Percentiles rank a stretch among this genome's conserved stretches.
Evolutionary conservation across 2,329 filamentous ascomycete genomes (phyloP).

Genomic region (Penicillium sp.): DNA sequence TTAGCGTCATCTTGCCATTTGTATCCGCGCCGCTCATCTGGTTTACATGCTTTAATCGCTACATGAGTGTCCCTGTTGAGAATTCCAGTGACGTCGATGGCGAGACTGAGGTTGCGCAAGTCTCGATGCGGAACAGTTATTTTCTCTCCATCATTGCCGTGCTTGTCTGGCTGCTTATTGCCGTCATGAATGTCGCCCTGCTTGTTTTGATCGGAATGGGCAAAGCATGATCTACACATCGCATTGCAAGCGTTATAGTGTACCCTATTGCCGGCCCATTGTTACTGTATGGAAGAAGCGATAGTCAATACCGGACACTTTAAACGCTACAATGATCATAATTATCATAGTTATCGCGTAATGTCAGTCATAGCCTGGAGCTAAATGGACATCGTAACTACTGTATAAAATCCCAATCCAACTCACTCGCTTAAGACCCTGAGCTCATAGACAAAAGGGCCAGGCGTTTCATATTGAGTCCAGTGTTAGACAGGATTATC

Average conservation of each 20-base stretch:
- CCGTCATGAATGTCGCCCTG: slow-evolving; percentile 75
- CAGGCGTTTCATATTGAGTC: background rate
- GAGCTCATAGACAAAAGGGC: background rate
- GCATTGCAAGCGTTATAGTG: background rate
- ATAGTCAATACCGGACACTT: background rate
- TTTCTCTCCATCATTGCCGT: slow-evolving; percentile 59
- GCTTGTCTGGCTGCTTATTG: slow-evolving; percentile 71
- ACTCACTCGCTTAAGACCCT: slow-evolving; percentile 10
- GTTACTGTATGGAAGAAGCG: background rate
- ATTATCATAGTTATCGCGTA: background rate
- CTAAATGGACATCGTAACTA: background rate
- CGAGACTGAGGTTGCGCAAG: slow-evolving; percentile 29
- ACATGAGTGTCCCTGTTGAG: slow-evolving; percentile 69
- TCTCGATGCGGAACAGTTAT: slow-evolving; percentile 71
- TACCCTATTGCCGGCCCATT: background rate
- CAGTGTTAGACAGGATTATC: slow-evolving; percentile 13
- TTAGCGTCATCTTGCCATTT: slow-evolving; percentile 78
- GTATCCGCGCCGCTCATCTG: slow-evolving; percentile 80
- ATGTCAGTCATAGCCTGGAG: background rate
- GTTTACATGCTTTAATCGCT: slow-evolving; percentile 75
- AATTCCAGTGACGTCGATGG: slow-evolving; percentile 33
- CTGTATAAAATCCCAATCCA: slow-evolving; percentile 2
- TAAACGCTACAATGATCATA: slow-evolving; percentile 7
- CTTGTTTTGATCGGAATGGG: slow-evolving; percentile 65
- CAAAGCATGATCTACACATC: slow-evolving; percentile 27